Evolutionary conservation across 352 stramenopile genomes (phyloP), one percentile per base, ranked within the genome.

Genomic region (Phytophthora palmivora): DNA sequence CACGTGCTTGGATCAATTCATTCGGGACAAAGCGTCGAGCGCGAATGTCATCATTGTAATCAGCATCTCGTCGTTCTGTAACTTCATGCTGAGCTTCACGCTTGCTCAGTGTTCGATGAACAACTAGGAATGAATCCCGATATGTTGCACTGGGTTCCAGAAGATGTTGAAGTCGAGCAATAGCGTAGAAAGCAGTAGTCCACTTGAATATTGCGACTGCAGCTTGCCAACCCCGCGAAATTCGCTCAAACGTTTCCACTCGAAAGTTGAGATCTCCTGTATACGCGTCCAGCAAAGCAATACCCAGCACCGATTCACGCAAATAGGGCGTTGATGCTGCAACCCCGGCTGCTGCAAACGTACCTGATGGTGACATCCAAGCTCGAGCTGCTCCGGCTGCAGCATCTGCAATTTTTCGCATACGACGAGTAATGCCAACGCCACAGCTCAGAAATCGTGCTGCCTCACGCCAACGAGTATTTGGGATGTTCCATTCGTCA

Each of bases 11-110:
- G 19, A 83, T 48, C 14, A 94, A 53, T 14, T 84, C 57, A 0
- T 47, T 34, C 0, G 84, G 76, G 4, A 95, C 83, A 54, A 94
- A 95, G 1, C 78, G 71, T 15, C 81, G 63, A 60, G 83, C 79
- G 15, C 53, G 11, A 5, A 66, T 55, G 36, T 88, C 56, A 11
- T 84, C 83, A 24, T 67, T 73, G 0, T 58, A 51, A 28, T 89
- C 73, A 1, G 55, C 55, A 0, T 66, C 67, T 32, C 70, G 54
- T 49, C 79, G 64, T 37, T 89, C 82, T 9, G 48, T 50, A 7
- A 70, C 41, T 28, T 88, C 66, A 4, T 85, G 81, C 19, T 81
- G 74, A 6, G 42, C 45, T 58, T 92, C 87, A 11, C 61, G 57
- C 0, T 64, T 70, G 22, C 67, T 76, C 1, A 78, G 72, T 7